Evolutionary conservation across 2,329 filamentous ascomycete species (phyloP).

Genomic region (Podosphaera xanthii): DNA sequence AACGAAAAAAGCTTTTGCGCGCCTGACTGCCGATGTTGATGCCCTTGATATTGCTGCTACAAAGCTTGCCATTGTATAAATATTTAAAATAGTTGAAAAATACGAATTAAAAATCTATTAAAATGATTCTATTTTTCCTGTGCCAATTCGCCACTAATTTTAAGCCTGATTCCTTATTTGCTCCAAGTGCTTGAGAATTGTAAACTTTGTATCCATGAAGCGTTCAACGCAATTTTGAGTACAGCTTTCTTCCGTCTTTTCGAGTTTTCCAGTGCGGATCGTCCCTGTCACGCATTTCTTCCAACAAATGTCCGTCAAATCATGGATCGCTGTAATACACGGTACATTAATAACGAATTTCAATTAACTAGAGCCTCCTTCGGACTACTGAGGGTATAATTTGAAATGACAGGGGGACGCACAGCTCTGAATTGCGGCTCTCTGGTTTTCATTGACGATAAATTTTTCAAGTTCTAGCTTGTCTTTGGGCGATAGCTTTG

Average conservation of each 20-base stretch:
- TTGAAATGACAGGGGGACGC: slow-evolving; percentile 9
- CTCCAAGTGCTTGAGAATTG: slow-evolving; percentile 71
- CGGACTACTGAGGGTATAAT: neutral
- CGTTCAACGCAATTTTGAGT: slow-evolving; percentile 83
- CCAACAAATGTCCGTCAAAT: slow-evolving; percentile 64
- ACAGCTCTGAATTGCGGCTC: slow-evolving; percentile 39
- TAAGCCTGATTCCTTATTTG: slow-evolving; percentile 23
- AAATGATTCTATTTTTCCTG: slow-evolving; percentile 4
- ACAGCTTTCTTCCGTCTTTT: slow-evolving; percentile 59
- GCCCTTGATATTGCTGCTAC: slow-evolving; percentile 97
- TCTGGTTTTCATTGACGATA: slow-evolving; percentile 64
- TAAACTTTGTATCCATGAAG: slow-evolving; percentile 71
- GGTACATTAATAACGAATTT: neutral
- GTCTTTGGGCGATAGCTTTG: slow-evolving; percentile 57
- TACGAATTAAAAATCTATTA: slow-evolving; percentile 12
- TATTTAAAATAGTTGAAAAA: slow-evolving; percentile 21
- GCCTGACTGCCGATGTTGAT: slow-evolving; percentile 88
- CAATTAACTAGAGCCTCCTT: neutral
- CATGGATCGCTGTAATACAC: slow-evolving; percentile 32
- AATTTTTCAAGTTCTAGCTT: slow-evolving; percentile 77
- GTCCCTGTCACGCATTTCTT: slow-evolving; percentile 68
- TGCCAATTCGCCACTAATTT: neutral
- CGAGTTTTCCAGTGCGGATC: slow-evolving; percentile 50
- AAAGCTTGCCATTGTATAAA: slow-evolving; percentile 94
- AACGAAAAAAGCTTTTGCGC: slow-evolving; percentile 95